A percentile compares a stretch with the other conserved stretches of the same genome.
Conservation (phyloP, 306 rosid species). For the Lithocarpus polystachyus region DNA sequence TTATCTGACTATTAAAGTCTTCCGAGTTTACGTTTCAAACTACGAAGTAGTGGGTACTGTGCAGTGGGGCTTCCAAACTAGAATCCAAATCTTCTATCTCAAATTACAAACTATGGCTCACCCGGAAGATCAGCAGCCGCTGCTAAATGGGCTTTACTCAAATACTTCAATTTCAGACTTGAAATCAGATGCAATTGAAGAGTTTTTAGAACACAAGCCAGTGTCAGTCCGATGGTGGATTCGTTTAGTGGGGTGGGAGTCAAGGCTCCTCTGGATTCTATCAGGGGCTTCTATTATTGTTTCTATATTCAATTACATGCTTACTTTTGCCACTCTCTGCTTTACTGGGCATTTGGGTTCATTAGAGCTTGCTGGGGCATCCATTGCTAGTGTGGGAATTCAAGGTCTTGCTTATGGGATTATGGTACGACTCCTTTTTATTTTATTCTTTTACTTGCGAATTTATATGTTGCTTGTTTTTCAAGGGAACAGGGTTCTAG, state of each 20-base stretch:
- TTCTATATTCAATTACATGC: constrained; percentile 41
- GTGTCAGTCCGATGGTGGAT: constrained; percentile 38
- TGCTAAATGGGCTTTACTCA: neutral
- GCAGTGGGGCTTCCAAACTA: neutral
- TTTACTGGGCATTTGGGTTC: constrained; percentile 67
- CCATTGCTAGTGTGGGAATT: constrained; percentile 66
- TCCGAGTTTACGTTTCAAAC: too few species aligned
- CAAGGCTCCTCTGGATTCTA: constrained; percentile 62
- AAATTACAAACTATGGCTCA: neutral
- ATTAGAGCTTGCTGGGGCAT: constrained; percentile 67
- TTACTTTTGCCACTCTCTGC: constrained; percentile 42
- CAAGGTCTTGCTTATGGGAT: constrained; percentile 79
- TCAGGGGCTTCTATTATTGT: constrained; percentile 45
- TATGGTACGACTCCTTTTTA: constrained; percentile 37
- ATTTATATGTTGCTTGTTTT: too few species aligned
- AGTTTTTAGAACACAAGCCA: constrained; percentile 23
- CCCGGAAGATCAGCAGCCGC: neutral
- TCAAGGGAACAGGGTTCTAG: too few species aligned
- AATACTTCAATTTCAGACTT: neutral
- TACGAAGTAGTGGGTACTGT: too few species aligned
- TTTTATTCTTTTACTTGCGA: neutral
- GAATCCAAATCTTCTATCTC: too few species aligned
- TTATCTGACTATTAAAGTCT: too few species aligned
- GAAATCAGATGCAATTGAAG: constrained; percentile 18
- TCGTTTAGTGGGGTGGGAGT: constrained; percentile 63